Evolutionary conservation across 306 rosid genomes (phyloP), one percentile per base, ranked within the genome.

Genomic region (Cucurbita ficifolia): DNA sequence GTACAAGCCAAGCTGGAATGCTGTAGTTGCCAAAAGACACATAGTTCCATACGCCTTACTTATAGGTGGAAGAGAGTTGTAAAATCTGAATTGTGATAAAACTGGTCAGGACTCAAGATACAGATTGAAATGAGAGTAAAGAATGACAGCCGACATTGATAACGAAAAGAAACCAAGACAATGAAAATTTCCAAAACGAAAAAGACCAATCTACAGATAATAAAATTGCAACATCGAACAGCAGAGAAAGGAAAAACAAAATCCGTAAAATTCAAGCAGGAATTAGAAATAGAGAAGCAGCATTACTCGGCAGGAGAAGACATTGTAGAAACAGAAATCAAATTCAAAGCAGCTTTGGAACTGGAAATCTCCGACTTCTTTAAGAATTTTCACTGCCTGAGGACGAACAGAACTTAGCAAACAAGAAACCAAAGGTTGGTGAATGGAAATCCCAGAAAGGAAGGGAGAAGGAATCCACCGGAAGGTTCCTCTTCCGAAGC

Each of bases 241-340:
- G 29, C 29, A 1, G 29, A 24, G 29, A 24, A 24, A 24, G 29
- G 29, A 24, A 24, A 18, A 29, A 72, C 1, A 67, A 13, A 40
- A 35, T 36, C 12, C 21, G 22, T 2, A 45, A 19, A 67, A 19
- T 22, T 33, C 24, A 54, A 8, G 76, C 17, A 72, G 18, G 54
- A 73, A 62, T 29, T 29, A 29, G 3, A 29, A 29, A 29, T 29
- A 29, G 33, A 29, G 33, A 74, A 21, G 73, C 73, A 76, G 70
- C 18, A 79, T 85, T 91, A 95, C 99, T 95, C 99, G 39, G 88
- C 96, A 45, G 98, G 98, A 60, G 96, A 85, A 80, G 94, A 90
- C 98, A 93, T 88, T 73, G 86, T 55, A 18, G 77, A 79, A 60
- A 51, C 75, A 61, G 80, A 80, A 77, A 81, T 82, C 76, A 39